A percentile compares a stretch with the other conserved stretches of the same genome.
phyloP scores from a whole-genome alignment of 306 rosid genomes.

The Vicia sativa region DNA sequence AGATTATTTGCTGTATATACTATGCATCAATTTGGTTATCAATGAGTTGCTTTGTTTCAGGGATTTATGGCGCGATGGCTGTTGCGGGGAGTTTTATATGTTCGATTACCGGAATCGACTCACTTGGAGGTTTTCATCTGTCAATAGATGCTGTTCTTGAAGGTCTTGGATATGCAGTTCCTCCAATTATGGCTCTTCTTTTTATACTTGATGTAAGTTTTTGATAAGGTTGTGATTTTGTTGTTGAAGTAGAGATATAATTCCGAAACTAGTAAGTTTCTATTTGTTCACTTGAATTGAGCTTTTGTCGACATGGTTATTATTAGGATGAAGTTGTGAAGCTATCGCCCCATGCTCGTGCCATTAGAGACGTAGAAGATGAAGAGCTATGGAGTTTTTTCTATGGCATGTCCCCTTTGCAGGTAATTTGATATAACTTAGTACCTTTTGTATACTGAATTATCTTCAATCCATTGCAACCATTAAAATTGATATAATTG shows the following conservation, averaged over 20 bases:
- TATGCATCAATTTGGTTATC: conserved; percentile 18
- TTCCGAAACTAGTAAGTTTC: background rate
- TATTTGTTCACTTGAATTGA: conserved; percentile 8
- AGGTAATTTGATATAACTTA: conserved; percentile 53
- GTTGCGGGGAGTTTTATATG: conserved; percentile 86
- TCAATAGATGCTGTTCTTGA: conserved; percentile 78
- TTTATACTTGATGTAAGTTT: conserved; percentile 86
- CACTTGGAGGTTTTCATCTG: conserved; percentile 80
- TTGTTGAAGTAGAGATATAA: background rate
- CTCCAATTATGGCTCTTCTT: conserved; percentile 95
- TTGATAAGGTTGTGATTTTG: background rate
- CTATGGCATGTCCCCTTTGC: conserved; percentile 98
- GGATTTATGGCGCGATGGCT: conserved; percentile 96
- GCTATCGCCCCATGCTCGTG: conserved; percentile 94
- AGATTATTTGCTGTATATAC: background rate
- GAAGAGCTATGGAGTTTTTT: conserved; percentile 94
- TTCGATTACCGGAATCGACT: conserved; percentile 81
- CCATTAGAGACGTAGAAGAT: conserved; percentile 97
- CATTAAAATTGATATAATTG: conserved; percentile 24
- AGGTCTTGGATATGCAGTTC: conserved; percentile 92
- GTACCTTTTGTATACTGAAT: conserved; percentile 11
- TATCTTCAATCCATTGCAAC: conserved; percentile 33
- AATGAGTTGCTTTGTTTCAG: conserved; percentile 44
- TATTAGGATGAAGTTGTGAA: conserved; percentile 93
- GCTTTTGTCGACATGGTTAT: conserved; percentile 23